Conservation (phyloP, 1,284 basidiomycete genomes). For the Coniferiporia sulphurascens region DNA sequence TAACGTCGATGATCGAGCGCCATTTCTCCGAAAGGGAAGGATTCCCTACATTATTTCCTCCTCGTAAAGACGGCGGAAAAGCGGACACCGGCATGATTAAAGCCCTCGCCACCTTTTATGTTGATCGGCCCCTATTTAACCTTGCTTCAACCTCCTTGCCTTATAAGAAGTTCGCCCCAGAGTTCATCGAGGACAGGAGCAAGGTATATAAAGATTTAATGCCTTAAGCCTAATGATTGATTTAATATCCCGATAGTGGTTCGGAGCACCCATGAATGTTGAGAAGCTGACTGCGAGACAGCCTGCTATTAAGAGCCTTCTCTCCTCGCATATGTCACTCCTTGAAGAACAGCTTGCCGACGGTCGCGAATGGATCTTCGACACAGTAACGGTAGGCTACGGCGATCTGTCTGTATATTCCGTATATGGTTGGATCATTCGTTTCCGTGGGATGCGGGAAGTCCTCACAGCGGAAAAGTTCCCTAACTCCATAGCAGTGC, state of each 20-base stretch:
- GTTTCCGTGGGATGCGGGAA: conserved; percentile 31
- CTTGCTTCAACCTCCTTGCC: conserved; percentile 37
- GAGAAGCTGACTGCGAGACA: conserved; percentile 30
- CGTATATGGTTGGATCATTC: conserved; percentile 39
- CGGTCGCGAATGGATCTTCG: conserved; percentile 54
- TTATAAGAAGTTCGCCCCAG: conserved; percentile 41
- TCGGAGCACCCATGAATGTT: conserved; percentile 34
- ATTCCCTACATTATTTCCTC: conserved; percentile 46
- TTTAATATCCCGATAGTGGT: conserved; percentile 2
- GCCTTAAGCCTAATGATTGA: background rate
- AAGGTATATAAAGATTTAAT: conserved; percentile 28
- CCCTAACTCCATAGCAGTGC: conserved; percentile 39
- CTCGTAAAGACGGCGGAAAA: conserved; percentile 34
- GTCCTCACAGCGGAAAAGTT: conserved; percentile 38
- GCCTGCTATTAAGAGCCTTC: conserved; percentile 30
- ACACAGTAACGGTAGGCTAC: conserved; percentile 45
- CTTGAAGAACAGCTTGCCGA: conserved; percentile 50
- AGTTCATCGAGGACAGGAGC: conserved; percentile 47
- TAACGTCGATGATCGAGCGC: conserved; percentile 28
- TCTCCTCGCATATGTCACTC: conserved; percentile 40
- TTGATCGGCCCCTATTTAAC: conserved; percentile 40
- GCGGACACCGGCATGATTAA: conserved; percentile 44
- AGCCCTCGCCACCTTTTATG: conserved; percentile 41
- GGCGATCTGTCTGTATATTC: conserved; percentile 50
- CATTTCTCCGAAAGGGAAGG: conserved; percentile 43